phyloP scores from a whole-genome alignment of 1,284 basidiomycete species.

The Lignosus rhinocerotis region DNA sequence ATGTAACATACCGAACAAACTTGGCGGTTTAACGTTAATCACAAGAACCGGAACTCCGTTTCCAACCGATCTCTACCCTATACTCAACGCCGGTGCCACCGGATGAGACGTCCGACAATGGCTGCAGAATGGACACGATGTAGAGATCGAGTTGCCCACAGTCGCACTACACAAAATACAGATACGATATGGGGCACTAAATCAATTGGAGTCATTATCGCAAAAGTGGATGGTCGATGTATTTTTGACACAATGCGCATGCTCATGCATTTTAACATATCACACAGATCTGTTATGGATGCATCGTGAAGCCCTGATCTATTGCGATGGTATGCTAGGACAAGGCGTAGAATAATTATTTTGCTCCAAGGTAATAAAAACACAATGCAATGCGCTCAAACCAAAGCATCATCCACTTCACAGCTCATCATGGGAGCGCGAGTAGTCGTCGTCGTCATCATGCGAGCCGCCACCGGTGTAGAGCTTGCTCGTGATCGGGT shows the following conservation, averaged over 20 bases:
- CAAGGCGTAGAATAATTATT: conserved; percentile 25
- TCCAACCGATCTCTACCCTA: not conserved
- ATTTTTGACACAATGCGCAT: not conserved
- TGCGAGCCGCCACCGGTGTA: conserved; percentile 51
- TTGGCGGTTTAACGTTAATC: too few species aligned
- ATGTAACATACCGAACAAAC: too few species aligned
- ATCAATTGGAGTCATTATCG: too few species aligned
- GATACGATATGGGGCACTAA: too few species aligned
- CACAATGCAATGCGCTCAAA: conserved; percentile 15
- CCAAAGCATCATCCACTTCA: conserved; percentile 33
- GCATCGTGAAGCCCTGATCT: conserved; percentile 21
- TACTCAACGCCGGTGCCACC: not conserved
- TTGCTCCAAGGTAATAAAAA: conserved; percentile 26
- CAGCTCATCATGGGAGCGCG: conserved; percentile 68
- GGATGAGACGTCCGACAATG: not conserved
- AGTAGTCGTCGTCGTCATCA: conserved; percentile 55
- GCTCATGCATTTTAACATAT: not conserved
- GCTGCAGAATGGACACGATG: not conserved
- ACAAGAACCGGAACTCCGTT: too few species aligned
- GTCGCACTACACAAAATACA: not conserved
- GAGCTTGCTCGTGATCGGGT: conserved; percentile 75
- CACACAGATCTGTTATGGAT: not conserved
- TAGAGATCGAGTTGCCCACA: not conserved
- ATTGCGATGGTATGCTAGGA: conserved; percentile 25
- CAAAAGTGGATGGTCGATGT: too few species aligned